A percentile compares a stretch with the other conserved stretches of the same genome.
These are phyloP conservation scores for Pestalotiopsis sp. DNA, from an alignment of 2,329 filamentous ascomycete species.

Conservation along the genomic window DNA sequence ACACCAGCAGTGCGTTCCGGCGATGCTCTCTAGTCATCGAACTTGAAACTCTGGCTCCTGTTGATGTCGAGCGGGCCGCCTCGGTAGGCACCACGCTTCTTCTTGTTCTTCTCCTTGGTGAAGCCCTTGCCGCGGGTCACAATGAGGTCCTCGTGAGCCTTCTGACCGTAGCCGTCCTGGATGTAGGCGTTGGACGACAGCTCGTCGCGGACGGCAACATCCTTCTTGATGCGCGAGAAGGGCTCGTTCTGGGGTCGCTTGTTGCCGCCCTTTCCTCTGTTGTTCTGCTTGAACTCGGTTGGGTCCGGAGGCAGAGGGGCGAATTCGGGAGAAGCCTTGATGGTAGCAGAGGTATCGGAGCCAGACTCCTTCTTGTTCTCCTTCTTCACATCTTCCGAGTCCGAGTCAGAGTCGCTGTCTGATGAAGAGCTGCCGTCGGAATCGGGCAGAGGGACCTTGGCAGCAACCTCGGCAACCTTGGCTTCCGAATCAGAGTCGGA, in stretches of 20 bases:
- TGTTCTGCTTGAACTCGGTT: slow-evolving; percentile 39
- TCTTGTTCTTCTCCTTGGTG: slow-evolving; percentile 99
- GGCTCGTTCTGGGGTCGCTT: slow-evolving; percentile 61
- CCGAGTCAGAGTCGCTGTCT: slow-evolving; percentile 41
- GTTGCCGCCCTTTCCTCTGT: slow-evolving; percentile 32
- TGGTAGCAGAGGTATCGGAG: slow-evolving; percentile 48
- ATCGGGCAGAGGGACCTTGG: slow-evolving; percentile 44
- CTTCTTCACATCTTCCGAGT: slow-evolving; percentile 33
- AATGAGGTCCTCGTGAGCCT: slow-evolving; percentile 84
- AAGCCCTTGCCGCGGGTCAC: slow-evolving; percentile 95
- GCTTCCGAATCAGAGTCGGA: slow-evolving; percentile 41
- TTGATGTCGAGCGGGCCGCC: slow-evolving; percentile 85
- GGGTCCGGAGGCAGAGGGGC: slow-evolving; percentile 59
- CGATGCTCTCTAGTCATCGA: slow-evolving; percentile 70
- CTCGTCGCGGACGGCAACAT: slow-evolving; percentile 67
- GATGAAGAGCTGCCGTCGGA: slow-evolving; percentile 39
- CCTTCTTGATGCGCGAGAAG: slow-evolving; percentile 77
- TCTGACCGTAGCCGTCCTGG: slow-evolving; percentile 84
- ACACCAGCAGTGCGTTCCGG: background rate
- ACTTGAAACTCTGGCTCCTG: slow-evolving; percentile 87
- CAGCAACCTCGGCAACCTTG: slow-evolving; percentile 33
- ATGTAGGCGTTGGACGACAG: slow-evolving; percentile 82
- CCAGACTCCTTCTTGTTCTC: slow-evolving; percentile 25
- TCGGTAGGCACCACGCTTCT: slow-evolving; percentile 87
- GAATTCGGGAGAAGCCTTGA: slow-evolving; percentile 54